Conservation (phyloP, 768 basidiomycete genomes). For the Auricularia sp. region DNA sequence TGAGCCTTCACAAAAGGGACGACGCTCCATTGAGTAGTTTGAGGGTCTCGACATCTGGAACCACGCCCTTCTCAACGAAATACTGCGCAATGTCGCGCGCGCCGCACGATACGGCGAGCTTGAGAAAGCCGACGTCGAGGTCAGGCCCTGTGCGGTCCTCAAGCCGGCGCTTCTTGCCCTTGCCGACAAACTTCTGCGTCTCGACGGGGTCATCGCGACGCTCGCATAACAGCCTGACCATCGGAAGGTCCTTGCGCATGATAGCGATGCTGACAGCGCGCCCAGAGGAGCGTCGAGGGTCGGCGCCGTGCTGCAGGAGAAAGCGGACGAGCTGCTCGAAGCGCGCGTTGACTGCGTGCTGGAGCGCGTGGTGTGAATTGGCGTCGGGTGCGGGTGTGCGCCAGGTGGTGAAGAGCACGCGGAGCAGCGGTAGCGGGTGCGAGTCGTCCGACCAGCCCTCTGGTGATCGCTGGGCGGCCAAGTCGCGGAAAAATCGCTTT, state of each 20-base stretch:
- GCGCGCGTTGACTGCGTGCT: not conserved
- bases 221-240: not conserved
- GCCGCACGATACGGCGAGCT: not conserved
- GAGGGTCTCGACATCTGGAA: not conserved
- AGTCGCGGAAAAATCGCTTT: not conserved
- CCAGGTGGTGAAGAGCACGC: not conserved
- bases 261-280: not conserved
- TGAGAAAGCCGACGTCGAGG: not conserved
- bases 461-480: not conserved
- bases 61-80: not conserved
- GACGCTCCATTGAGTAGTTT: not conserved
- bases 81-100: not conserved
- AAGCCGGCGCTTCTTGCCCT: not conserved
- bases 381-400: not conserved
- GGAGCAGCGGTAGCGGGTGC: not conserved
- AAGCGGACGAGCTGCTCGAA: not conserved
- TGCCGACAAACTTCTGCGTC: not conserved
- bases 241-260: not conserved
- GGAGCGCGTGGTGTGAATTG: not conserved
- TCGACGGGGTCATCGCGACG: not conserved
- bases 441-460: not conserved
- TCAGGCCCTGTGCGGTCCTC: not conserved
- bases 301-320: not conserved
- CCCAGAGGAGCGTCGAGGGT: not conserved
- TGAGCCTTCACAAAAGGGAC: not conserved